Evolutionary conservation across 352 stramenopile genomes (phyloP), one percentile per base, ranked within the genome.

Genomic region (Achlya hypogyna): DNA sequence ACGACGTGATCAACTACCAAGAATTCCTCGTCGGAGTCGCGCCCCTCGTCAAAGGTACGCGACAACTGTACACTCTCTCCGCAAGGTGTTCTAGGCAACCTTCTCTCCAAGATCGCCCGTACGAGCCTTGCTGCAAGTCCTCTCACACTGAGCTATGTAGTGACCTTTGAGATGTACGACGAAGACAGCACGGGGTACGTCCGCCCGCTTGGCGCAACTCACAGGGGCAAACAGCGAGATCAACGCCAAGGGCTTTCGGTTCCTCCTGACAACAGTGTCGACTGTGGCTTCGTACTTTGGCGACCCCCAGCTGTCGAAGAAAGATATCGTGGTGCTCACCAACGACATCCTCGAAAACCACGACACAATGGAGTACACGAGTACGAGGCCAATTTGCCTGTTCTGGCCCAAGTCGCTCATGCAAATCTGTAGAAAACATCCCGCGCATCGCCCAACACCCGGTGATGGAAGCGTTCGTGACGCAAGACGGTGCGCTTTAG

Each of bases 221-320:
- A 49, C 18, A 49, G 42, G 18, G 18, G 22, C 23, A 34, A 49
- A 62, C 40, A 74, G n/a, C 8, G 32, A 64, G 16, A 23, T 74
- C 9, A 69, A 16, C 5, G 59, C 69, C 20, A 69, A 76, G 32
- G 62, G 73, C 14, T 47, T 87, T n/a, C 42, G 65, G 9, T 88
- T 87, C 40, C 53, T 81, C 0, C 28, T 88, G 5, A 78, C 72
- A 45, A 85, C 81, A 0, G 60, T 87, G 40, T 64, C 72, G 20
- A 72, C 72, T 0, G 58, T 78, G 12, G 77, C 77, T 29, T 77
- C 76, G 16, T 89, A 75, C 63, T 89, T 87, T 64, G 79, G 81
- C 14, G 79, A 89, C 51, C 79, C 74, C 5, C 22, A 70, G 0
- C 62, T 89, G 14, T 22, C 70, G n/a, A 68, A 72, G 25, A 70